Evolutionary conservation across 306 rosid genomes (phyloP).

Genomic region (Malus orientalis): DNA sequence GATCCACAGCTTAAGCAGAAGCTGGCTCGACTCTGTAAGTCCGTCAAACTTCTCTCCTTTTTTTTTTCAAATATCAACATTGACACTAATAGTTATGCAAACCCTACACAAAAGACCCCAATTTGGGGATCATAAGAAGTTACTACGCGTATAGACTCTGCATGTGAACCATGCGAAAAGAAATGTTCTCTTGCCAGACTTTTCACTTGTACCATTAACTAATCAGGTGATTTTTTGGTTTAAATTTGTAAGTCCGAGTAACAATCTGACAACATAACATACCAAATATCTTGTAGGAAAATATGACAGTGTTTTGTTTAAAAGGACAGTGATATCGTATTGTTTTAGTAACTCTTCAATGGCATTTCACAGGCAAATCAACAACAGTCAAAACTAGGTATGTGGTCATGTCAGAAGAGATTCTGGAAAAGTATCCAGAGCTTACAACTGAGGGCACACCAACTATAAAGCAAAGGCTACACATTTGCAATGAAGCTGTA

Average conservation of each 20-base stretch:
- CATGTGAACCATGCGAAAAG: not conserved
- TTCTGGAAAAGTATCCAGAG: conserved; percentile 58
- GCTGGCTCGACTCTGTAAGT: conserved; percentile 74
- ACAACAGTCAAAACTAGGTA: conserved; percentile 89
- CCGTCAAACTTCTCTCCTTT: not conserved
- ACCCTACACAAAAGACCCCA: not conserved
- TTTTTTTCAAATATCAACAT: not conserved
- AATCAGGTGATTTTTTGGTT: too few relatives aligned
- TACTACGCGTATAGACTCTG: not conserved
- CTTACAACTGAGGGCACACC: conserved; percentile 63
- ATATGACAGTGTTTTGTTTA: not conserved
- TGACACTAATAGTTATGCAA: not conserved
- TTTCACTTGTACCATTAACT: not conserved
- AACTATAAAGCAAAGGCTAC: conserved; percentile 71
- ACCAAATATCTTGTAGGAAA: not conserved
- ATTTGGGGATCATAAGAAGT: not conserved
- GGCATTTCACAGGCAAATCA: conserved; percentile 57
- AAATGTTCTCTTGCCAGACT: not conserved
- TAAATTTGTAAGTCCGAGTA: not conserved
- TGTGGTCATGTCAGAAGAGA: conserved; percentile 90
- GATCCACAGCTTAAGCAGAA: conserved; percentile 75
- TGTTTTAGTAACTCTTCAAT: conserved; percentile 1
- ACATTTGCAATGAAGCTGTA: conserved; percentile 77
- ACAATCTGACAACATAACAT: not conserved
- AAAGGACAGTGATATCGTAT: not conserved